phyloP scores from a whole-genome alignment of 345 rosid species.

The Eucalyptus globulus region DNA sequence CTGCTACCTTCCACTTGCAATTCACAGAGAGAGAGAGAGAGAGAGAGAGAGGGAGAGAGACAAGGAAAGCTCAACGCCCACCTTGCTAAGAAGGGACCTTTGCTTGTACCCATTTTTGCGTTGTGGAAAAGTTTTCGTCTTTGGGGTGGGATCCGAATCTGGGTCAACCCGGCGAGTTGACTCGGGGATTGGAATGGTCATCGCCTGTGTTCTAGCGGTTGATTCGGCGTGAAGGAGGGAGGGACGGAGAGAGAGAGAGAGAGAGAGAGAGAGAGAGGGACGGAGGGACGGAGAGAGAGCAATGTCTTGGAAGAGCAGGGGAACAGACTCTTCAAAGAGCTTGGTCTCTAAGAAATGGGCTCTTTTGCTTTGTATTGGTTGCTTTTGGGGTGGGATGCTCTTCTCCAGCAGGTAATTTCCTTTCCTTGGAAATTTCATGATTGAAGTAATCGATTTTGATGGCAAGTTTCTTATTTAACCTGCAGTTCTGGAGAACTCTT shows the following conservation, averaged over 20 bases:
- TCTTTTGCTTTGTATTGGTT: constrained; percentile 69
- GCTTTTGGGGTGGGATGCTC: constrained; percentile 88
- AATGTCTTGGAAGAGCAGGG: constrained; percentile 59
- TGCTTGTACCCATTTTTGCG: not conserved
- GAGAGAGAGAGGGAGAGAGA: not conserved
- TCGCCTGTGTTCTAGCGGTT: not conserved
- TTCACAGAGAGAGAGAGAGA: not conserved
- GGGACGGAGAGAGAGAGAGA: not conserved
- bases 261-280: not conserved
- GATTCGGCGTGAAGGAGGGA: not conserved
- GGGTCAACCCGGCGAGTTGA: constrained; percentile 7
- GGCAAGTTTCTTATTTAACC: not conserved
- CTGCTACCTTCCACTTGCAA: not conserved
- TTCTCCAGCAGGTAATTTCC: constrained; percentile 59
- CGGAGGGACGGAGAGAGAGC: not conserved
- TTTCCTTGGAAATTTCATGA: not conserved
- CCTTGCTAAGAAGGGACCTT: not conserved
- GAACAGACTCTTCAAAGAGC: constrained; percentile 33
- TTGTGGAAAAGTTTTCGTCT: not conserved
- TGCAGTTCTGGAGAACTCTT: not conserved
- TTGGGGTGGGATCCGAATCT: constrained; percentile 24
- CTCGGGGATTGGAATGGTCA: constrained; percentile 2
- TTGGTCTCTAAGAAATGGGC: constrained; percentile 75
- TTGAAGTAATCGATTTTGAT: not conserved
- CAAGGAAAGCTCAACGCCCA: not conserved